Conservation (phyloP, 2,329 filamentous ascomycete species). For the Pseudocercospora fijiensis region DNA sequence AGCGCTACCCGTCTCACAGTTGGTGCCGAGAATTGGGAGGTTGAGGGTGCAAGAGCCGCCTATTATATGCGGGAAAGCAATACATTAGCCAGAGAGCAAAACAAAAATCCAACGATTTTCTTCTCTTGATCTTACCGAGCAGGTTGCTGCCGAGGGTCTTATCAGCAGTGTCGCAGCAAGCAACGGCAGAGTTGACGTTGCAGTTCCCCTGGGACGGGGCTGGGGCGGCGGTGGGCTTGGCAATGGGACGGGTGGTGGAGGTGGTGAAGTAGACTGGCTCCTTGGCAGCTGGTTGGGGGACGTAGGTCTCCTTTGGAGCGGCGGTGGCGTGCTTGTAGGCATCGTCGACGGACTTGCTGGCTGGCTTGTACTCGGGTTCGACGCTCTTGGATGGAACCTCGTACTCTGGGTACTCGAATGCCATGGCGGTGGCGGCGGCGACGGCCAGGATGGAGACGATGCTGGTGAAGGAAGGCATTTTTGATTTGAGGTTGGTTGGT, state of each 20-base stretch:
- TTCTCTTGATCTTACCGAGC: neutral
- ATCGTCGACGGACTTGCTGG: neutral
- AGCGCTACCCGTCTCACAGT: neutral
- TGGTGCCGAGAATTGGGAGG: neutral
- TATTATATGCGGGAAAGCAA: too few species aligned
- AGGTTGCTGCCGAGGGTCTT: neutral
- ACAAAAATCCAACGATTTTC: too few species aligned
- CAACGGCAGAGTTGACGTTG: neutral
- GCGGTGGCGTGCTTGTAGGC: neutral
- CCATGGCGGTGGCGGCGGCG: neutral
- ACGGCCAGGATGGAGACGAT: conserved; percentile 7
- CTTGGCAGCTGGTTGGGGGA: neutral
- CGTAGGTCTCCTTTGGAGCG: neutral
- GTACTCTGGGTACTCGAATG: neutral
- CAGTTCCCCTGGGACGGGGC: neutral
- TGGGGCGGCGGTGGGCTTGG: neutral
- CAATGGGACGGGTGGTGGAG: neutral
- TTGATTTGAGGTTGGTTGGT: neutral
- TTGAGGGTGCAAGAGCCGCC: neutral
- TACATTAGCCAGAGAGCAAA: too few species aligned
- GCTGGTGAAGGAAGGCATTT: conserved; percentile 7
- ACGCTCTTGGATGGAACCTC: neutral
- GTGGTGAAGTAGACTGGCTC: neutral
- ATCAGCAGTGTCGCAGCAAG: neutral
- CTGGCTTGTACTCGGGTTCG: neutral